Percentiles rank a stretch among this genome's conserved stretches.
Conservation (phyloP, 192 early-diverging fungal species). For the Dispira simplex region DNA sequence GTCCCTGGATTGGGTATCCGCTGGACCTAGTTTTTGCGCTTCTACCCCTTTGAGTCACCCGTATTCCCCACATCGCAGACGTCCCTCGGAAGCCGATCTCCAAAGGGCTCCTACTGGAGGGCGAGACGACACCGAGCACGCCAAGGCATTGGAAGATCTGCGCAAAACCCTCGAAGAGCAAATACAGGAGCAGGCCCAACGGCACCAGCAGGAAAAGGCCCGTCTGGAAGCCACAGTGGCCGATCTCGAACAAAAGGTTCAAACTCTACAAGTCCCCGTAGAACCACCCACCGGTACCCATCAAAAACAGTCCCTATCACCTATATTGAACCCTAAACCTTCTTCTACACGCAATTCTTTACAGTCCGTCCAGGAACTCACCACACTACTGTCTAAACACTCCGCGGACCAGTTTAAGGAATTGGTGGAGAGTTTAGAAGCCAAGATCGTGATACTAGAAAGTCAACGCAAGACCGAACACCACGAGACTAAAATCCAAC, state of each 20-base stretch:
- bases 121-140: background rate
- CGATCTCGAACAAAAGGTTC: background rate
- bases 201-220: background rate
- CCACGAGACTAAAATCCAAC: background rate
- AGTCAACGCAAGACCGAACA: background rate
- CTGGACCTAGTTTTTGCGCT: constrained; percentile 1
- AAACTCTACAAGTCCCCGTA: background rate
- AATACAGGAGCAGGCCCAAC: background rate
- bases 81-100: background rate
- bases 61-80: background rate
- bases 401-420: background rate
- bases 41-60: constrained; percentile 1
- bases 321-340: background rate
- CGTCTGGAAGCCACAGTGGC: background rate
- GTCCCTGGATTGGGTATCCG: constrained; percentile 4
- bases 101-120: background rate
- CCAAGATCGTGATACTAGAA: background rate
- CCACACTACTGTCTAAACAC: background rate
- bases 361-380: background rate
- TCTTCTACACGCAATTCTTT: background rate
- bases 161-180: background rate
- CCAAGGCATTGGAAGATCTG: background rate
- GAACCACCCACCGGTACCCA: background rate
- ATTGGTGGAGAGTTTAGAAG: background rate
- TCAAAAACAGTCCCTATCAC: background rate